These are phyloP conservation scores for Candida gorgasii DNA, from an alignment of 805 yeast species.

Conservation along the genomic window DNA sequence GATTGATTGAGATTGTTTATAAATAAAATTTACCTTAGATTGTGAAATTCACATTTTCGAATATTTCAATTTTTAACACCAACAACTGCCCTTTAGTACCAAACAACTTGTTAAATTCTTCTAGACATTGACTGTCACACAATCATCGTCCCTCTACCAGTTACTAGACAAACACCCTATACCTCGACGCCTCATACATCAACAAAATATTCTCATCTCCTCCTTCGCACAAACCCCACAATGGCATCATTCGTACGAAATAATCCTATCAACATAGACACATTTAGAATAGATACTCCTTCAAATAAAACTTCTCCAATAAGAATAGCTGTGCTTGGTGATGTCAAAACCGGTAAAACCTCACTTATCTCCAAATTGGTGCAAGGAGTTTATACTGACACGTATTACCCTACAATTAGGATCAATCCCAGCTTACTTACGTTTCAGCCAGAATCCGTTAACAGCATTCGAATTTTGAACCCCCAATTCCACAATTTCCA, in stretches of 20 bases:
- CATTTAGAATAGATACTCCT: constrained; percentile 13
- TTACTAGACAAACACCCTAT: too few relatives aligned
- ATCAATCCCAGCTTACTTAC: constrained; percentile 61
- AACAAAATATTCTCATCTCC: too few relatives aligned
- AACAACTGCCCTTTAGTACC: too few relatives aligned
- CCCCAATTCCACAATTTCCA: constrained; percentile 5
- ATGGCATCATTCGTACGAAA: constrained; percentile 18
- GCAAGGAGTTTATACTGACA: constrained; percentile 55
- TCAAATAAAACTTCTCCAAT: constrained; percentile 42
- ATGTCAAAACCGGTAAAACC: constrained; percentile 59
- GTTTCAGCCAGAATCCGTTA: constrained; percentile 41
- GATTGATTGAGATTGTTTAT: too few relatives aligned
- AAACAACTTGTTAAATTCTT: too few relatives aligned
- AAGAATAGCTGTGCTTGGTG: constrained; percentile 63
- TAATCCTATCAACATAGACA: constrained; percentile 10
- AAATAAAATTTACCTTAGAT: too few relatives aligned
- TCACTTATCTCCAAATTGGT: constrained; percentile 52
- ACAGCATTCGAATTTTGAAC: constrained; percentile 13
- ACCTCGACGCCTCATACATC: too few relatives aligned
- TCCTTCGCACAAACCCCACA: not conserved
- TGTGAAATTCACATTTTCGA: too few relatives aligned
- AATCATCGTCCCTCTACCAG: too few relatives aligned
- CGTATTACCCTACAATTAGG: constrained; percentile 71
- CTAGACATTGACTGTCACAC: too few relatives aligned
- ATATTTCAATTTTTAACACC: too few relatives aligned